Evolutionary conservation across 2,329 filamentous ascomycete genomes (phyloP).

Genomic region (Aspergillus texensis): DNA sequence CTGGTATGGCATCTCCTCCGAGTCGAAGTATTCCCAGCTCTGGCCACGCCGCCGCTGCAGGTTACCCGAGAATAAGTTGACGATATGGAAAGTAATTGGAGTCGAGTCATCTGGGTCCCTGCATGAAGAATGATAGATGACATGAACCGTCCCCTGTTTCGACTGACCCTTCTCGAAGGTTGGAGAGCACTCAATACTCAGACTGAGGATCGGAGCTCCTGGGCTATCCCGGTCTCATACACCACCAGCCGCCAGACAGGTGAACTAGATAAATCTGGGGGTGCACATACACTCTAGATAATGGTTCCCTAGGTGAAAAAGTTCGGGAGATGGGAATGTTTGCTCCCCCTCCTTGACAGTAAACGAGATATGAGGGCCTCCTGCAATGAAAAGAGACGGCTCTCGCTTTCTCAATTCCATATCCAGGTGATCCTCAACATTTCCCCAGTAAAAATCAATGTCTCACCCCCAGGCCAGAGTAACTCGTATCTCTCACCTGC

Average conservation of each 20-base stretch:
- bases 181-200: neutral
- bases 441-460: neutral
- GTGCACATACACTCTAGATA: neutral
- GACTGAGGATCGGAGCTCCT: neutral
- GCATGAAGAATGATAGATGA: neutral
- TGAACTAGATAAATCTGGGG: no score
- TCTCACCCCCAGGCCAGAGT: neutral
- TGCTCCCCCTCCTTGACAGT: neutral
- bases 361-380: neutral
- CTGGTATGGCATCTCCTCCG: neutral
- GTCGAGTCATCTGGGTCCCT: neutral
- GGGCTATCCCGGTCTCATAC: neutral
- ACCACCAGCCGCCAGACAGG: neutral
- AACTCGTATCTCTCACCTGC: neutral
- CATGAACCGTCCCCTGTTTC: neutral
- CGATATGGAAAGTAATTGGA: neutral
- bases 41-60: neutral
- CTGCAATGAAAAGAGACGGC: neutral
- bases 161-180: neutral
- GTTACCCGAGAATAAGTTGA: neutral
- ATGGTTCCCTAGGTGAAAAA: neutral
- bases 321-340: neutral
- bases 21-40: neutral
- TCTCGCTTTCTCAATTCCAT: neutral
- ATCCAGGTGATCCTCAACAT: neutral